Percentiles rank a stretch among this genome's conserved stretches.
Evolutionary conservation across 2,329 filamentous ascomycete species (phyloP).

Genomic region (Fusarium goolgardi): DNA sequence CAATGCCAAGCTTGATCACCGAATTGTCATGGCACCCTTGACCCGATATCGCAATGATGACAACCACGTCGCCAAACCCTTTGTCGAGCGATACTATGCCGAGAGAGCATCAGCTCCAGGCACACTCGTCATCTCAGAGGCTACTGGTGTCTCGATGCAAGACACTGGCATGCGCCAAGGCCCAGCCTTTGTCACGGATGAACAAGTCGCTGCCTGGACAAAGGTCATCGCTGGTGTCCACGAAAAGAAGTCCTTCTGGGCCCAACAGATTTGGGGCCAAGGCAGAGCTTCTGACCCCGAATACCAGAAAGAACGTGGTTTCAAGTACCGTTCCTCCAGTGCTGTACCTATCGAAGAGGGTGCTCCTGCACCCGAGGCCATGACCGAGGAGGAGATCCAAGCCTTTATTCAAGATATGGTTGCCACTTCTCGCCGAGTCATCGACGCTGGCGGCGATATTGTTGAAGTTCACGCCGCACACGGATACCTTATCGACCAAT

Average conservation of each 20-base stretch:
- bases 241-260: slow-evolving; percentile 46
- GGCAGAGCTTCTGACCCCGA: slow-evolving; percentile 40
- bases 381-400: slow-evolving; percentile 25
- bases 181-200: slow-evolving; percentile 27
- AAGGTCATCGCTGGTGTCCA: slow-evolving; percentile 47
- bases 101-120: slow-evolving; percentile 59
- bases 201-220: slow-evolving; percentile 47
- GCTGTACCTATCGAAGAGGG: slow-evolving; percentile 18
- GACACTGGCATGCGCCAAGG: slow-evolving; percentile 29
- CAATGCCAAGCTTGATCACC: slow-evolving; percentile 35
- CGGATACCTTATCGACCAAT: slow-evolving; percentile 69
- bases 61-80: slow-evolving; percentile 47
- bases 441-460: slow-evolving; percentile 22
- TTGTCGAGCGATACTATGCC: slow-evolving; percentile 48
- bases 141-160: slow-evolving; percentile 45
- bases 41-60: slow-evolving; percentile 64
- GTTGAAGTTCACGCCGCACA: slow-evolving; percentile 53
- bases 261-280: slow-evolving; percentile 45
- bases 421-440: slow-evolving; percentile 13
- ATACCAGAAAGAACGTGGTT: slow-evolving; percentile 41
- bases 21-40: slow-evolving; percentile 44
- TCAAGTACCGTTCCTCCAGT: slow-evolving; percentile 47
- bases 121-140: slow-evolving; percentile 50
- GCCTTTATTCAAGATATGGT: slow-evolving; percentile 26
- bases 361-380: slow-evolving; percentile 7